phyloP scores from a whole-genome alignment of 805 yeast species.

The Candida hungchunana region DNA sequence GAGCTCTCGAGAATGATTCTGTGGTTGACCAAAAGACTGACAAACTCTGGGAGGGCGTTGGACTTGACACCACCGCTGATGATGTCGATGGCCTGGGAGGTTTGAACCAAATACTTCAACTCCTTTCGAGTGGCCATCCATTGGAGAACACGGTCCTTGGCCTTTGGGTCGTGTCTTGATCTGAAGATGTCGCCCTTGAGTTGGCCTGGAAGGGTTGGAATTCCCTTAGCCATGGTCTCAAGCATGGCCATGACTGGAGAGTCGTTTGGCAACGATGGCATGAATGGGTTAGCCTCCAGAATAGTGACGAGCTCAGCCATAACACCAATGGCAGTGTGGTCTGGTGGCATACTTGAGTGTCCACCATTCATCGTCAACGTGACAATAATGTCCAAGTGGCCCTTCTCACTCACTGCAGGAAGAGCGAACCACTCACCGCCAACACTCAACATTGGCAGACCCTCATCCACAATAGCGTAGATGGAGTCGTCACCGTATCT shows the following conservation, averaged over 20 bases:
- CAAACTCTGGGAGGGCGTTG: conserved; percentile 68
- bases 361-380: conserved; percentile 65
- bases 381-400: conserved; percentile 34
- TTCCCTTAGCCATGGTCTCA: conserved; percentile 58
- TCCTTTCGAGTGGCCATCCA: conserved; percentile 15
- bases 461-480: conserved; percentile 62
- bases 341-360: conserved; percentile 69
- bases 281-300: conserved; percentile 54
- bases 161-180: conserved; percentile 30
- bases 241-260: conserved; percentile 54
- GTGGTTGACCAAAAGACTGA: conserved; percentile 51
- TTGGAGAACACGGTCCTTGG: conserved; percentile 35
- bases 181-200: conserved; percentile 31
- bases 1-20: conserved; percentile 58
- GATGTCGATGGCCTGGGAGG: conserved; percentile 25
- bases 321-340: conserved; percentile 70
- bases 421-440: conserved; percentile 39
- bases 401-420: conserved; percentile 46
- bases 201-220: conserved; percentile 23
- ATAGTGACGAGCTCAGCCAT: conserved; percentile 46
- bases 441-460: conserved; percentile 35
- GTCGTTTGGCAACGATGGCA: conserved; percentile 37
- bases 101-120: conserved; percentile 16
- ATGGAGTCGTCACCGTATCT: conserved; percentile 57
- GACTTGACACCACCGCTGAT: conserved; percentile 70